Conservation (phyloP, 768 basidiomycete genomes). For the Russula lepida region DNA sequence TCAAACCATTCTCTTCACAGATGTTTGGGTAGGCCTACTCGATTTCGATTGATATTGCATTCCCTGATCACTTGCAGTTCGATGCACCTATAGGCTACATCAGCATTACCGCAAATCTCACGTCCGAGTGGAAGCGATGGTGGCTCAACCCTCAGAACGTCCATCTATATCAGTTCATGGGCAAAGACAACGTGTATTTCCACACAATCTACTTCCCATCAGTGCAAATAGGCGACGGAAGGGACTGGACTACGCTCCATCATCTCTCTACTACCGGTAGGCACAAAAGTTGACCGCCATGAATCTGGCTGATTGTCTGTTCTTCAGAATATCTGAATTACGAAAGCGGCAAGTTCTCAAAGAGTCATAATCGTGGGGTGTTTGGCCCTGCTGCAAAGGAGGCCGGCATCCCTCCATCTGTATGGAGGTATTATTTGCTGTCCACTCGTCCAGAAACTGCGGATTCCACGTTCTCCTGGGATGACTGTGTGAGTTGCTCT, state of each 20-base stretch:
- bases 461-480: conserved; percentile 96
- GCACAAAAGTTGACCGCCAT: conserved; percentile 19
- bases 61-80: conserved; percentile 44
- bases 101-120: conserved; percentile 94
- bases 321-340: conserved; percentile 88
- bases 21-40: conserved; percentile 79
- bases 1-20: conserved; percentile 31
- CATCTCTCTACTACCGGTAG: conserved; percentile 92
- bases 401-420: conserved; percentile 86
- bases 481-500: conserved; percentile 63
- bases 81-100: conserved; percentile 96
- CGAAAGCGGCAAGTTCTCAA: conserved; percentile 98
- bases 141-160: conserved; percentile 92
- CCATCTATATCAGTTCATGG: conserved; percentile 97
- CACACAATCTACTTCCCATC: conserved; percentile 94
- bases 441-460: conserved; percentile 88
- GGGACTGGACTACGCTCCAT: conserved; percentile 88
- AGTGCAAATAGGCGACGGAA: conserved; percentile 79
- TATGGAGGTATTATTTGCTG: conserved; percentile 95
- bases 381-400: conserved; percentile 93
- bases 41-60: background rate
- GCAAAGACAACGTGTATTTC: conserved; percentile 99
- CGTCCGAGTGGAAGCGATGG: conserved; percentile 92
- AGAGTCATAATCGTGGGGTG: conserved; percentile 92
- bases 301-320: background rate